Percentiles rank a stretch among this genome's conserved stretches.
Evolutionary conservation across 345 rosid genomes (phyloP).

Genomic region (Melastoma malabathricum): DNA sequence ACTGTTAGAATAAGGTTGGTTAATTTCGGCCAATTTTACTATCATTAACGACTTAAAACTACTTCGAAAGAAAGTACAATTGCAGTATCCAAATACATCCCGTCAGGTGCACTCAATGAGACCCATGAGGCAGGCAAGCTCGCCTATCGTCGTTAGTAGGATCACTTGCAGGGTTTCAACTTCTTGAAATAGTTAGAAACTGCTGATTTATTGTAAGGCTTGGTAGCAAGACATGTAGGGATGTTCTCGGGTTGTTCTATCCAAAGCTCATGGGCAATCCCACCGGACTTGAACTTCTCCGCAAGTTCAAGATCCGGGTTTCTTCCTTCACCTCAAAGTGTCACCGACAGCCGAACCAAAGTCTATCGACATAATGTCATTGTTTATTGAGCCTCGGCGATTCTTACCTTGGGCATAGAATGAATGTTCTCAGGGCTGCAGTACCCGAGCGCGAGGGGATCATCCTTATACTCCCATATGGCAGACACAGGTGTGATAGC

Average conservation of each 20-base stretch:
- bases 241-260: slow-evolving; percentile 80
- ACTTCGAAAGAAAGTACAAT: too few species aligned
- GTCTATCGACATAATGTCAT: neutral
- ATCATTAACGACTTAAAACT: too few species aligned
- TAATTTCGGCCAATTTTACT: too few species aligned
- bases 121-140: too few species aligned
- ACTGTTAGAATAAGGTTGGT: too few species aligned
- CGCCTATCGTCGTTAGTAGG: too few species aligned
- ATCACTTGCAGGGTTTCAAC: slow-evolving; percentile 76
- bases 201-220: slow-evolving; percentile 55
- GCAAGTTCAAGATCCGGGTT: slow-evolving; percentile 56
- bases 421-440: slow-evolving; percentile 58
- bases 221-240: slow-evolving; percentile 78
- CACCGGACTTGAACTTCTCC: slow-evolving; percentile 53
- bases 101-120: too few species aligned
- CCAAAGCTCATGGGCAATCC: slow-evolving; percentile 73
- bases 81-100: too few species aligned
- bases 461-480: slow-evolving; percentile 60
- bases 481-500: slow-evolving; percentile 84
- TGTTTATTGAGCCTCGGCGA: neutral
- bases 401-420: slow-evolving; percentile 69
- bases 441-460: slow-evolving; percentile 44
- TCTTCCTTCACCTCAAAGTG: slow-evolving; percentile 95
- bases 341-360: slow-evolving; percentile 32
- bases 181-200: slow-evolving; percentile 49